Conservation (phyloP, 768 basidiomycete genomes). For the Boletus rubroflammeus region DNA sequence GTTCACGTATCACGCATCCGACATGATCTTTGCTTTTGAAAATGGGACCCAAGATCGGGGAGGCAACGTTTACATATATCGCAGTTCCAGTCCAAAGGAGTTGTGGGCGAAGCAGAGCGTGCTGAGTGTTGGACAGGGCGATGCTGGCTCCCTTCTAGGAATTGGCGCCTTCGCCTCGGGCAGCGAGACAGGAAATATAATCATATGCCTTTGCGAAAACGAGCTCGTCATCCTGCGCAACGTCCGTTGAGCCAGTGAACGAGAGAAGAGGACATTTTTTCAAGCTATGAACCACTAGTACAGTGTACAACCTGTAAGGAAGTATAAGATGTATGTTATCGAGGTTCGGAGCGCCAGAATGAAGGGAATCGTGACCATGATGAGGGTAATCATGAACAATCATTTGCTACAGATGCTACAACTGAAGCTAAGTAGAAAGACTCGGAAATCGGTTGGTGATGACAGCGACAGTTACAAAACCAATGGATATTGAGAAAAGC, state of each 20-base stretch:
- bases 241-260: constrained; percentile 23
- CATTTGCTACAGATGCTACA: constrained; percentile 33
- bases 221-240: constrained; percentile 60
- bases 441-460: constrained; percentile 24
- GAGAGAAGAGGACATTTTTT: constrained; percentile 12
- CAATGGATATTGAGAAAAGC: constrained; percentile 32
- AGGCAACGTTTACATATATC: constrained; percentile 87
- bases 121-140: constrained; percentile 66
- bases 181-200: constrained; percentile 33
- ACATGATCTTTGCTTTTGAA: constrained; percentile 79
- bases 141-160: constrained; percentile 74
- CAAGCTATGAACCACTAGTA: constrained; percentile 27
- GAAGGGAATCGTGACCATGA: constrained; percentile 31
- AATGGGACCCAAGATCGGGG: constrained; percentile 62
- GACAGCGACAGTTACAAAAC: constrained; percentile 27
- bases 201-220: constrained; percentile 76
- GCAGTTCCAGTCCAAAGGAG: constrained; percentile 46
- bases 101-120: constrained; percentile 78
- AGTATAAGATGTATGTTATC: constrained; percentile 38
- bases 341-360: constrained; percentile 24
- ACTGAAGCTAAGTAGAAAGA: constrained; percentile 22
- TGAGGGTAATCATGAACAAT: constrained; percentile 35
- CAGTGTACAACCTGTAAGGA: constrained; percentile 33
- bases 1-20: constrained; percentile 70
- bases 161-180: constrained; percentile 49